phyloP scores from a whole-genome alignment of 176 grass and related monocot species.

The Triticum aestivum region IWGSC_CS_RefSeq_v2.1 NC_057800.1:157844373-157844872 shows the following conservation, averaged over 20 bases:
- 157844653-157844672: constrained; percentile 43
- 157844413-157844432: constrained; percentile 28
- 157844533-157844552: constrained; percentile 22
- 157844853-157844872: constrained; percentile 29
- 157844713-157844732: constrained; percentile 31
- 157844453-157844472: constrained; percentile 52
- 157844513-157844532: not conserved
- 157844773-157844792: constrained; percentile 14
- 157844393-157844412: constrained; percentile 5
- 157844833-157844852: constrained; percentile 28
- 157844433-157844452: constrained; percentile 52
- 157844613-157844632: constrained; percentile 17
- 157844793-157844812: constrained; percentile 42
- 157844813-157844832: constrained; percentile 19
- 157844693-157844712: constrained; percentile 26
- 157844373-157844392: constrained; percentile 30
- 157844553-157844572: constrained; percentile 57
- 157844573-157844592: constrained; percentile 61
- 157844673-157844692: constrained; percentile 53
- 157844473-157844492: constrained; percentile 44
- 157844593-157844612: constrained; percentile 21
- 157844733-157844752: constrained; percentile 35
- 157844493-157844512: constrained; percentile 38
- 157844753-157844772: constrained; percentile 28
- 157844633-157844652: constrained; percentile 26